These are phyloP conservation scores for Populus ilicifolia DNA, from an alignment of 345 rosid genomes.

Conservation along the genomic window DNA sequence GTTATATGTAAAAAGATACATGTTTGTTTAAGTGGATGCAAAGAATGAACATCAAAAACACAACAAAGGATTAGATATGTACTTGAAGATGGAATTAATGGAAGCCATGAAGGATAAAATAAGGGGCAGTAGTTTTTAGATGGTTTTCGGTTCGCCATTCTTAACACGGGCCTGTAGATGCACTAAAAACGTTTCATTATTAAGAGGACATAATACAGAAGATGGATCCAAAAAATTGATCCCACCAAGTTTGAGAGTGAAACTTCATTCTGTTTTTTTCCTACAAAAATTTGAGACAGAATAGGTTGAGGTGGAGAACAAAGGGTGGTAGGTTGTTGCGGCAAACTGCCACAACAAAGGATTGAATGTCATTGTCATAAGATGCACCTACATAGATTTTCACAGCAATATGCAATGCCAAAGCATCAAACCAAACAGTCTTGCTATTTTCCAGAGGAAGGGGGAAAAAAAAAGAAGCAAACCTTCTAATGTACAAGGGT, in stretches of 20 bases:
- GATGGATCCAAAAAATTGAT: not conserved
- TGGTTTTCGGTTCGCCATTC: not conserved
- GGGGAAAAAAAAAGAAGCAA: not conserved
- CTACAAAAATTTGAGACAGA: not conserved
- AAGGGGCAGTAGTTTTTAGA: not conserved
- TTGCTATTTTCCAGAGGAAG: not conserved
- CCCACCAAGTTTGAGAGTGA: not conserved
- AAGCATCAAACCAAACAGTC: not conserved
- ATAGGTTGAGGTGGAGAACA: not conserved
- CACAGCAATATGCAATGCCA: not conserved
- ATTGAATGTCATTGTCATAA: not conserved
- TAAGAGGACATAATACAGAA: not conserved
- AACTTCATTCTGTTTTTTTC: not conserved
- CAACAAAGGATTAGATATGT: not conserved
- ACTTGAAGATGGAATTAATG: not conserved
- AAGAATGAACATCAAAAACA: not conserved
- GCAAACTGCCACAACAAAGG: not conserved
- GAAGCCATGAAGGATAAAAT: not conserved
- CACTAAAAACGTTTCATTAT: not conserved
- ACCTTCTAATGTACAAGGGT: not conserved
- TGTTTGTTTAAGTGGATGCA: not conserved
- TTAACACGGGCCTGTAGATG: not conserved
- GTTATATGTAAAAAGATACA: too few species aligned
- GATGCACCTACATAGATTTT: not conserved
- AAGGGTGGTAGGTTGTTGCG: not conserved